Evolutionary conservation across 768 basidiomycete species (phyloP).

Genomic region (Lentinula detonsa): DNA sequence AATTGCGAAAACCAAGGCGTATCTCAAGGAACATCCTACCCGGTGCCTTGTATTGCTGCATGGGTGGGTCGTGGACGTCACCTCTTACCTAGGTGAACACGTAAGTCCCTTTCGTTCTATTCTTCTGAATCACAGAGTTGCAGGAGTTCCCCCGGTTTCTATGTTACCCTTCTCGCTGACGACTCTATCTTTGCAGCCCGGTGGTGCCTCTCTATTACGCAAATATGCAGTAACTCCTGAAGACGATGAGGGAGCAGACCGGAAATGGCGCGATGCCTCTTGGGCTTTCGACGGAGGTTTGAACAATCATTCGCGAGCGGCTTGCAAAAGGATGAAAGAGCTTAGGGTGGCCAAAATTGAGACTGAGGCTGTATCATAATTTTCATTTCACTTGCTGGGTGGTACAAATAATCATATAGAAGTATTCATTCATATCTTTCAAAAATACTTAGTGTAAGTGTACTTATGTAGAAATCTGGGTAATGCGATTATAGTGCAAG

Average conservation of each 20-base stretch:
- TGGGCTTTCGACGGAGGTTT: conserved; percentile 69
- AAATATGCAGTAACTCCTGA: conserved; percentile 33
- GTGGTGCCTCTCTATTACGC: conserved; percentile 49
- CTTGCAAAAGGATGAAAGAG: conserved; percentile 40
- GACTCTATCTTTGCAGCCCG: conserved; percentile 39
- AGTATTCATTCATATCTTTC: too few relatives aligned
- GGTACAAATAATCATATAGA: too few relatives aligned
- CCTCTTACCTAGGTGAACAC: conserved; percentile 58
- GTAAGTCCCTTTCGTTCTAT: conserved; percentile 33
- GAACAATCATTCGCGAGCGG: conserved; percentile 65
- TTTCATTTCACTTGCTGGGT: too few relatives aligned
- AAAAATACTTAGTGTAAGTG: too few relatives aligned
- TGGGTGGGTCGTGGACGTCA: conserved; percentile 57
- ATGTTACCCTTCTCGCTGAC: neutral
- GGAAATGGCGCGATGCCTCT: conserved; percentile 37
- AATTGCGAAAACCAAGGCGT: neutral
- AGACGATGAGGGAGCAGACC: conserved; percentile 11
- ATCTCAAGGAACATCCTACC: conserved; percentile 20
- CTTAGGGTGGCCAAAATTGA: conserved; percentile 36
- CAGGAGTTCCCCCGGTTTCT: neutral
- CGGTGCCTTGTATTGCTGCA: conserved; percentile 52
- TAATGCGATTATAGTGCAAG: too few relatives aligned
- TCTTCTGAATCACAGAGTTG: too few relatives aligned
- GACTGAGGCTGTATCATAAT: neutral
- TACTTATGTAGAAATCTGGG: too few relatives aligned